Percentiles rank a stretch among this genome's conserved stretches.
Evolutionary conservation across 345 rosid species (phyloP).

Genomic region (Eucalyptus cloeziana): DNA sequence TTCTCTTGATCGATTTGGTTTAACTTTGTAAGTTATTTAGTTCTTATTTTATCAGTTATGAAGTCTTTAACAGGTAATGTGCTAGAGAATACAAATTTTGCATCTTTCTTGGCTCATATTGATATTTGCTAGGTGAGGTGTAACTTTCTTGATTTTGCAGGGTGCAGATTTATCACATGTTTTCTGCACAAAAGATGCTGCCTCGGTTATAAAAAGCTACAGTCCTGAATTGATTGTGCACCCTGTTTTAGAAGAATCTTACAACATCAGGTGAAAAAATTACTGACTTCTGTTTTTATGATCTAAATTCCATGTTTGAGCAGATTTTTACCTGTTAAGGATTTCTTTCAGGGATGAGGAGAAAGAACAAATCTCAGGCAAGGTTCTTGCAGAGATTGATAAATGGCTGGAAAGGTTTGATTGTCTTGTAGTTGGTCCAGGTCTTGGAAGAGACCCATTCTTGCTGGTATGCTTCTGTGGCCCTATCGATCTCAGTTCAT

Average conservation of each 20-base stretch:
- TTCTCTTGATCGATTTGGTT: not conserved
- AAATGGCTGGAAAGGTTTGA: constrained; percentile 97
- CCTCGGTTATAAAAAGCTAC: constrained; percentile 83
- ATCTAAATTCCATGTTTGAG: not conserved
- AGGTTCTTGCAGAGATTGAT: constrained; percentile 68
- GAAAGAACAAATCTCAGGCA: constrained; percentile 14
- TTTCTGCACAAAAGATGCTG: constrained; percentile 96
- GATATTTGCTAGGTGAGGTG: not conserved
- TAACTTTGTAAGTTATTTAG: not conserved
- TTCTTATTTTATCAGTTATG: not conserved
- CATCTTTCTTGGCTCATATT: not conserved
- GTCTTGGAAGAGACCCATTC: constrained; percentile 93
- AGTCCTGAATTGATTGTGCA: constrained; percentile 97
- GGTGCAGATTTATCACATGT: constrained; percentile 98
- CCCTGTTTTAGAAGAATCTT: constrained; percentile 83
- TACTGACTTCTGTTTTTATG: not conserved
- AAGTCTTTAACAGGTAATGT: not conserved
- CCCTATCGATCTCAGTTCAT: not conserved
- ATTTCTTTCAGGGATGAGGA: constrained; percentile 45
- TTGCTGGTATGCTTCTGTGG: constrained; percentile 40
- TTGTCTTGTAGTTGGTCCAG: constrained; percentile 94
- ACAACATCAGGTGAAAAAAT: constrained; percentile 38
- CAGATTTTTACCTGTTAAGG: not conserved
- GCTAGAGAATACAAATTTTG: not conserved
- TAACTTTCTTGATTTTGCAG: constrained; percentile 1